These are phyloP conservation scores for Oryza meridionalis DNA, from an alignment of 176 grass and related monocot genomes.

Conservation along the genomic window DNA sequence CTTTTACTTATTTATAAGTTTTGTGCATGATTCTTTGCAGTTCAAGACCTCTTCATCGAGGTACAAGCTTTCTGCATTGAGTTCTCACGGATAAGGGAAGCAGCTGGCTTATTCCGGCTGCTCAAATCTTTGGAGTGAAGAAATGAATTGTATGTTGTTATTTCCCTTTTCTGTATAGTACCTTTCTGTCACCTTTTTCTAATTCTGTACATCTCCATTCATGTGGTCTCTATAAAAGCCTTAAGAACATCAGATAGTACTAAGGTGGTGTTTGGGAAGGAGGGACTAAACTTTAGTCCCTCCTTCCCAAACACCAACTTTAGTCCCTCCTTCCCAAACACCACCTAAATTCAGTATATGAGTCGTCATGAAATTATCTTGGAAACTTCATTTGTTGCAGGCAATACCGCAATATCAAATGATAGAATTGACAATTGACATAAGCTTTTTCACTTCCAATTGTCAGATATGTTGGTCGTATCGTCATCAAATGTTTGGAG, in stretches of 20 bases:
- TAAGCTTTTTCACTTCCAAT: constrained; percentile 32
- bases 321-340: no score
- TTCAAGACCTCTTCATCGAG: constrained; percentile 99
- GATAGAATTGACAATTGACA: constrained; percentile 16
- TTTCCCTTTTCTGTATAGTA: constrained; percentile 42
- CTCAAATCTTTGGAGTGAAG: constrained; percentile 96
- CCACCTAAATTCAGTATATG: constrained; percentile 8
- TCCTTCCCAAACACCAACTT: no score
- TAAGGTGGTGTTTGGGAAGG: no score
- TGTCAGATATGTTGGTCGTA: constrained; percentile 50
- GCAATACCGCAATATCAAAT: constrained; percentile 29
- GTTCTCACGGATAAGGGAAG: constrained; percentile 98
- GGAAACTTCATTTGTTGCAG: constrained; percentile 26
- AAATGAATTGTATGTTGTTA: constrained; percentile 55
- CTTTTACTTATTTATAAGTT: neutral
- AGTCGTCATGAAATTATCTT: constrained; percentile 17
- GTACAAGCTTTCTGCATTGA: constrained; percentile 99
- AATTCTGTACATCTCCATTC: constrained; percentile 45
- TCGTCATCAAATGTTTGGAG: constrained; percentile 29
- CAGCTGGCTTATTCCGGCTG: constrained; percentile 91
- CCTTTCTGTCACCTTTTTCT: constrained; percentile 4
- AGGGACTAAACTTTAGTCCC: no score
- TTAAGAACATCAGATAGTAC: constrained; percentile 4
- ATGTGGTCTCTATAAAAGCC: constrained; percentile 19
- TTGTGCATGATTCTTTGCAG: constrained; percentile 51